Conservation (phyloP, 2,329 filamentous ascomycete species). For the Calonectria pseudoturangicola region DNA sequence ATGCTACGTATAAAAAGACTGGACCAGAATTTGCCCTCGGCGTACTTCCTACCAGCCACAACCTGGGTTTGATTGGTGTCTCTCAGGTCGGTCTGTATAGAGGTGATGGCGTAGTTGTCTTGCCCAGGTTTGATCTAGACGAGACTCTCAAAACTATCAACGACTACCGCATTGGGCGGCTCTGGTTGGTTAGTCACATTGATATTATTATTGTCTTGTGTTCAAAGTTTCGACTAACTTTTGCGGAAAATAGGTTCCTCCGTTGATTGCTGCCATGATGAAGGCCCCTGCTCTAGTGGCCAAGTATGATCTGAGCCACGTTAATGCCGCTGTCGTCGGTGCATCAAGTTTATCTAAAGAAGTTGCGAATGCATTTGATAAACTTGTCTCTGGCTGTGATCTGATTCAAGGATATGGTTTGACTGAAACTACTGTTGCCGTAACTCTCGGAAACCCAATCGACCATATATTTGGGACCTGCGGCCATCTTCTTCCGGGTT, state of each 20-base stretch:
- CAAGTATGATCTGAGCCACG: conserved; percentile 28
- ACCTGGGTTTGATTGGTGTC: conserved; percentile 30
- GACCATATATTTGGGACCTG: conserved; percentile 34
- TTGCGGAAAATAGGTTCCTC: conserved; percentile 18
- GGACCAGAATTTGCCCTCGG: conserved; percentile 29
- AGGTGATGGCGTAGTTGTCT: conserved; percentile 33
- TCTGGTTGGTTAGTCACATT: conserved; percentile 25
- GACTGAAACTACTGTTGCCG: conserved; percentile 30
- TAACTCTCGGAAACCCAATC: conserved; percentile 30
- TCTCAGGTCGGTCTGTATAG: conserved; percentile 28
- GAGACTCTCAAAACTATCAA: conserved; percentile 35
- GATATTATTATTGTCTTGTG: neutral
- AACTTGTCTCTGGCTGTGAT: conserved; percentile 30
- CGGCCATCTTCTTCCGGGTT: conserved; percentile 32
- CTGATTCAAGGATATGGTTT: conserved; percentile 35
- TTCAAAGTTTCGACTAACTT: neutral
- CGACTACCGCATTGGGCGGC: conserved; percentile 31
- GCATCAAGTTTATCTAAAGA: conserved; percentile 33
- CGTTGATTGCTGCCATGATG: conserved; percentile 34
- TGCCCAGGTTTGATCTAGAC: conserved; percentile 30
- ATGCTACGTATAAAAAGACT: conserved; percentile 32
- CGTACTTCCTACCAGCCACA: conserved; percentile 34
- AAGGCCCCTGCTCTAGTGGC: conserved; percentile 29
- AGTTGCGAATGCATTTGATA: conserved; percentile 22
- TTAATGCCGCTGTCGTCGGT: conserved; percentile 32